Conservation (phyloP, 2,329 filamentous ascomycete genomes). For the Aspergillus quadrilineatus region DNA sequence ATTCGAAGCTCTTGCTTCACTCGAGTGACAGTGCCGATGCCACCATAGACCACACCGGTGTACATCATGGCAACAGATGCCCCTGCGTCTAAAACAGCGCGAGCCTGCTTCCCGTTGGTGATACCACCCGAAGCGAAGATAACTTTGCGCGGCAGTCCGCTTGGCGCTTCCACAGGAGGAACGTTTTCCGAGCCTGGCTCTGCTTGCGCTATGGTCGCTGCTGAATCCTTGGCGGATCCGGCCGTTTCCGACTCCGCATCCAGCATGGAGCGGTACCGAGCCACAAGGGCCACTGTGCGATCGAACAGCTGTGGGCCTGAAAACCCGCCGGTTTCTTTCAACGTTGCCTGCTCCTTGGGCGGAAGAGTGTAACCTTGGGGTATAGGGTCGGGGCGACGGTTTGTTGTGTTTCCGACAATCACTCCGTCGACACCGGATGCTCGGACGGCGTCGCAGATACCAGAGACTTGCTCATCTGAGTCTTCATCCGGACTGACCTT, state of each 20-base stretch:
- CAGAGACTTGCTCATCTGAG: constrained; percentile 75
- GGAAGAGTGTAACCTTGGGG: constrained; percentile 66
- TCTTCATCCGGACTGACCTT: constrained; percentile 98
- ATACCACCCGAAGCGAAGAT: constrained; percentile 95
- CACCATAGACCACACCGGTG: constrained; percentile 69
- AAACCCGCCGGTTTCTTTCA: constrained; percentile 81
- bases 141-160: constrained; percentile 58
- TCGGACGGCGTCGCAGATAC: constrained; percentile 83
- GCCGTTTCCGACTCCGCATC: constrained; percentile 43
- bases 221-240: constrained; percentile 15
- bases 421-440: constrained; percentile 86
- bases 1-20: constrained; percentile 51
- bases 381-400: constrained; percentile 69
- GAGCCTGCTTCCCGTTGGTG: constrained; percentile 79
- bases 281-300: constrained; percentile 74
- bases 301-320: constrained; percentile 88
- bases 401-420: constrained; percentile 97
- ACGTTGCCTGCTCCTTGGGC: constrained; percentile 62
- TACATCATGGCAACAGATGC: constrained; percentile 91
- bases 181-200: constrained; percentile 25
- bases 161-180: constrained; percentile 20
- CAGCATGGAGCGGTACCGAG: constrained; percentile 70
- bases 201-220: constrained; percentile 13
- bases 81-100: constrained; percentile 79
- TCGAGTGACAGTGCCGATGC: constrained; percentile 59